Evolutionary conservation across 1,284 basidiomycete species (phyloP).

Genomic region (Boletus semigastroideus): DNA sequence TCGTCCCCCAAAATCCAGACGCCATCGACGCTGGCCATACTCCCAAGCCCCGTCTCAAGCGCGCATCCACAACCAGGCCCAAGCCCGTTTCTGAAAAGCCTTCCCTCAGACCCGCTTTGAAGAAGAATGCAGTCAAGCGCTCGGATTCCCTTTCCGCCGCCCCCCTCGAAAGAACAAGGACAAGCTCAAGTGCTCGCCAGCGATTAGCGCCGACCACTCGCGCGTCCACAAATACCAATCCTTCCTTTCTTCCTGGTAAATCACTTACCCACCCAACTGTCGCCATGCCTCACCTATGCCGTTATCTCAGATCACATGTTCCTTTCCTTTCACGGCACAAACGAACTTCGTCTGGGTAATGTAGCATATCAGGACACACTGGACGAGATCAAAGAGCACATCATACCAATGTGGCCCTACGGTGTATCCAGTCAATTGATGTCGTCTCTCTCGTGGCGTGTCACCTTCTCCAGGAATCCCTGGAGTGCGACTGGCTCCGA

Average conservation of each 20-base stretch:
- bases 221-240: constrained; percentile 33
- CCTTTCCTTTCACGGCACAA: constrained; percentile 48
- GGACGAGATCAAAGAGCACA: constrained; percentile 41
- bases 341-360: constrained; percentile 42
- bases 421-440: constrained; percentile 37
- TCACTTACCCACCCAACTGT: constrained; percentile 4
- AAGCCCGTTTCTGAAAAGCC: constrained; percentile 29
- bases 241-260: constrained; percentile 34
- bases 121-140: constrained; percentile 38
- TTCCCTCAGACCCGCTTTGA: constrained; percentile 60
- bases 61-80: constrained; percentile 18
- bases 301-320: constrained; percentile 52
- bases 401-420: constrained; percentile 48
- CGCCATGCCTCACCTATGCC: constrained; percentile 15
- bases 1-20: constrained; percentile 30
- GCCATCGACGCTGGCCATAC: constrained; percentile 14
- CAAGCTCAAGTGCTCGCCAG: constrained; percentile 33
- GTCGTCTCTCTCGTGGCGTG: constrained; percentile 38
- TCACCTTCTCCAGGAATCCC: constrained; percentile 44
- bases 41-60: constrained; percentile 27
- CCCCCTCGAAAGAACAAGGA: constrained; percentile 34
- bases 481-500: constrained; percentile 45
- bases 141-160: constrained; percentile 22
- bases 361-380: constrained; percentile 37
- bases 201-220: constrained; percentile 35